Conservation (phyloP, 2,329 filamentous ascomycete genomes). For the Scedosporium dehoogii region DNA sequence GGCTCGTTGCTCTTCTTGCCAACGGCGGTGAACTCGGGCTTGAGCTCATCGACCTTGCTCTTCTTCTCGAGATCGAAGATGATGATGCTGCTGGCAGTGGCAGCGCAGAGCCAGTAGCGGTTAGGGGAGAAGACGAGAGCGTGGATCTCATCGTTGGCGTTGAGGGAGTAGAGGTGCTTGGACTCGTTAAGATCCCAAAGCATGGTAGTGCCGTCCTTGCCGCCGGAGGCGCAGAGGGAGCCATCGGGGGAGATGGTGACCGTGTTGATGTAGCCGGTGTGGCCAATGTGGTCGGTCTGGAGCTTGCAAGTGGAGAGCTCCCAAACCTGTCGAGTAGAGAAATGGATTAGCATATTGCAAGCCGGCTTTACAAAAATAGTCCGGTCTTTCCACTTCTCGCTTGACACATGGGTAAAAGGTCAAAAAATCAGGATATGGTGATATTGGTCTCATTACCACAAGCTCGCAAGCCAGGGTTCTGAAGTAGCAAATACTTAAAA, state of each 20-base stretch:
- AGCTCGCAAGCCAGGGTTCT: conserved; percentile 62
- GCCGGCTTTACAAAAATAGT: not conserved
- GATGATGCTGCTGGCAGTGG: conserved; percentile 95
- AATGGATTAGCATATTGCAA: conserved; percentile 3
- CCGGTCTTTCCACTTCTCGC: not conserved
- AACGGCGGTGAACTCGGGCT: conserved; percentile 86
- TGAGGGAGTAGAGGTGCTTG: conserved; percentile 99
- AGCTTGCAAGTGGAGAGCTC: conserved; percentile 98
- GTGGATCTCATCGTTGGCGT: conserved; percentile 98
- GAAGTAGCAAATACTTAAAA: conserved; percentile 99
- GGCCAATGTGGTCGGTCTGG: conserved; percentile 99
- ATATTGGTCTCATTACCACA: conserved; percentile 88
- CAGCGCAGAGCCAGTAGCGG: conserved; percentile 99
- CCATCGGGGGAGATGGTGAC: conserved; percentile 99
- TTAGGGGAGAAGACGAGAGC: conserved; percentile 99
- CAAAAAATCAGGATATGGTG: conserved; percentile 71
- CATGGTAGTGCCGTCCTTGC: conserved; percentile 99
- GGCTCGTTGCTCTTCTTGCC: conserved; percentile 99
- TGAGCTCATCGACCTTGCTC: conserved; percentile 99
- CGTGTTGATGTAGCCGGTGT: conserved; percentile 99
- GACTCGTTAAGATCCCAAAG: conserved; percentile 99
- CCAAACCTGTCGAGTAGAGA: conserved; percentile 65
- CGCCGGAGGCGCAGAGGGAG: conserved; percentile 96
- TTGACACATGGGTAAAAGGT: not conserved
- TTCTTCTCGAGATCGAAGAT: conserved; percentile 99